These are phyloP conservation scores for Mimosa pudica DNA, from an alignment of 306 rosid species.

Conservation along the genomic window DNA sequence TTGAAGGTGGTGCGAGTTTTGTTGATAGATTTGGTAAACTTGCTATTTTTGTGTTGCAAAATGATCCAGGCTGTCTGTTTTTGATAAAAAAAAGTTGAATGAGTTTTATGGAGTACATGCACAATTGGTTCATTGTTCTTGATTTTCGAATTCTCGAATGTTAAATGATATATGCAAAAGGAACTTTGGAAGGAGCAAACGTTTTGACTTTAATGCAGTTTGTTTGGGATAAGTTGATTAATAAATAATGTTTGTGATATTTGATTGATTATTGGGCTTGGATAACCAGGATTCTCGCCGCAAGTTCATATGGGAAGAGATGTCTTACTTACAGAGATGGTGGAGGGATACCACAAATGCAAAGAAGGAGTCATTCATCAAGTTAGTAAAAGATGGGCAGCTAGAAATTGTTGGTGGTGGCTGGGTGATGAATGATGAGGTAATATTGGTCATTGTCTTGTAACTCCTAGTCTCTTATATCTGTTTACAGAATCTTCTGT, in stretches of 20 bases:
- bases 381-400: constrained; percentile 85
- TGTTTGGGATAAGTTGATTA: constrained; percentile 12
- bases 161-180: not conserved
- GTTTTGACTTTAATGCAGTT: constrained; percentile 13
- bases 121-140: not conserved
- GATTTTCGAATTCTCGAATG: not conserved
- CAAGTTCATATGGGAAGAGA: constrained; percentile 99
- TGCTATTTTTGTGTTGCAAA: not conserved
- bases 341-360: constrained; percentile 85
- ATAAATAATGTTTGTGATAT: constrained; percentile 16
- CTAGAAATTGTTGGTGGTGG: constrained; percentile 99
- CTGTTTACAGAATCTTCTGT: not conserved
- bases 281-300: constrained; percentile 74
- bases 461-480: not conserved
- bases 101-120: not conserved
- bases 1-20: not conserved
- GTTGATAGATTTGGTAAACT: not conserved
- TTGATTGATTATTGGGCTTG: constrained; percentile 27
- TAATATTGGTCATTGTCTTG: constrained; percentile 41
- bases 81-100: not conserved
- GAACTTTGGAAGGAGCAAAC: constrained; percentile 9
- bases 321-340: constrained; percentile 99
- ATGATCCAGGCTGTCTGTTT: not conserved
- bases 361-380: constrained; percentile 63
- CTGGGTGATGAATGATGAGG: constrained; percentile 99